Evolutionary conservation across 1,284 basidiomycete genomes (phyloP), one percentile per base, ranked within the genome.

Genomic region (Thelephora terrestris): DNA sequence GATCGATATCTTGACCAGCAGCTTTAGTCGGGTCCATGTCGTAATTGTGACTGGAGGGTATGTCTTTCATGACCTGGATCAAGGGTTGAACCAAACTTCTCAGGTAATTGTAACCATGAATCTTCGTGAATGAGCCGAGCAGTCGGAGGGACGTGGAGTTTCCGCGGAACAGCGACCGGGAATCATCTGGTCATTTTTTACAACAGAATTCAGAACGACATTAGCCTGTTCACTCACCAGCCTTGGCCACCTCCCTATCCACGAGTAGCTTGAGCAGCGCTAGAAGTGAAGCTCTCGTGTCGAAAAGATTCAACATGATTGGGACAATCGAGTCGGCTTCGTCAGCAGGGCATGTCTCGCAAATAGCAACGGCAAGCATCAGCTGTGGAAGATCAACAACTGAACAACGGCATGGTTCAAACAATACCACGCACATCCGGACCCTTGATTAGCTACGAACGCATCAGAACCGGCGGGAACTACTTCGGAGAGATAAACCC

Each of bases 61-160:
- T 75, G 10, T 78, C 70, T 5, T 74, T 67, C 74, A 95, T 85
- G 23, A 77, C 78, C 54, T 82, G 76, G 50, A 94, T 73, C 21
- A 94, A 69, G 2, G 90, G 89, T 39, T 78, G 71, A 45, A 94
- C 77, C 24, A 93, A 75, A 45, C 74, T 78, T 29, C 91, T 75
- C 16, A 94, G 71, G 61, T 94, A 95, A 52, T 85, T 83, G 64
- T 94, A 95, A 4, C 91, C 92, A 53, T 93, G 89, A 24, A 86
- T 80, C 58, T 75, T 80, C 2, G 89, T 89, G 57, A 94, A 94
- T 1, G 82, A 79, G 6, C 89, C 91, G 40, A 95, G 65, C 50
- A 96, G 81, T 47, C 88, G 74, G 18, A 86, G 88, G 56, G 85
- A 91, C 7, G 87, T 87, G 2, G 86, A 86, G 61, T 95, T 95